Evolutionary conservation across 768 basidiomycete species (phyloP).

Genomic region (Neoboletus subvelutipes): DNA sequence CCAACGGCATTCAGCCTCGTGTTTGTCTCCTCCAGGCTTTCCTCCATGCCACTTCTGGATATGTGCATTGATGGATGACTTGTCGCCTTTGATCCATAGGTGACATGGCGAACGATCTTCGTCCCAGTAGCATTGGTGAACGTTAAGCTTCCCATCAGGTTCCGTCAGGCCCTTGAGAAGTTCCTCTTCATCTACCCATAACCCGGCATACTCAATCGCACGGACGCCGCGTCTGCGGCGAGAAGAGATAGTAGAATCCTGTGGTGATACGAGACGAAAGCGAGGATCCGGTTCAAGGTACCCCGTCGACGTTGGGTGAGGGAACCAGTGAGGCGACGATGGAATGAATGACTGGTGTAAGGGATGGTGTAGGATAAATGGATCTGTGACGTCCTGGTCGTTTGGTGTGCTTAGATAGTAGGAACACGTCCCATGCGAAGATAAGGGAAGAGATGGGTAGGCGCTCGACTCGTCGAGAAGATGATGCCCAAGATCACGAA

Average conservation of each 20-base stretch:
- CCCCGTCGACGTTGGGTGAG: neutral
- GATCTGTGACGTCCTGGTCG: neutral
- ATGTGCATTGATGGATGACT: constrained; percentile 12
- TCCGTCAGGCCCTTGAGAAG: constrained; percentile 3
- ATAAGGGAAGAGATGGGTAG: neutral
- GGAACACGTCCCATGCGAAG: neutral
- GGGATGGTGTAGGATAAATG: too few relatives aligned
- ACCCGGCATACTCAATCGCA: constrained; percentile 5
- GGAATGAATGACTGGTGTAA: neutral
- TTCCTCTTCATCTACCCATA: constrained; percentile 16
- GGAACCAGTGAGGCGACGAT: neutral
- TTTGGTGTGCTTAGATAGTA: neutral
- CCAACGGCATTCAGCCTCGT: constrained; percentile 9
- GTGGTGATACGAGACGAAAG: neutral
- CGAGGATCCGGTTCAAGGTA: too few relatives aligned
- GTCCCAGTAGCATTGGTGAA: constrained; percentile 17
- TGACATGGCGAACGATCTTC: constrained; percentile 5
- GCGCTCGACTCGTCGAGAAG: neutral
- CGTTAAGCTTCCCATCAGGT: neutral
- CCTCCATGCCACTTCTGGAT: constrained; percentile 22
- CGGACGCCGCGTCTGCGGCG: neutral
- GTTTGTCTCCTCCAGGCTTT: constrained; percentile 10
- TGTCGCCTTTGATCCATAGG: constrained; percentile 19
- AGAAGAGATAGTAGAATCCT: neutral
- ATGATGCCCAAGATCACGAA: too few relatives aligned